Conservation (phyloP, 208 protist genomes). For the Angomonas ambiguus region DNA sequence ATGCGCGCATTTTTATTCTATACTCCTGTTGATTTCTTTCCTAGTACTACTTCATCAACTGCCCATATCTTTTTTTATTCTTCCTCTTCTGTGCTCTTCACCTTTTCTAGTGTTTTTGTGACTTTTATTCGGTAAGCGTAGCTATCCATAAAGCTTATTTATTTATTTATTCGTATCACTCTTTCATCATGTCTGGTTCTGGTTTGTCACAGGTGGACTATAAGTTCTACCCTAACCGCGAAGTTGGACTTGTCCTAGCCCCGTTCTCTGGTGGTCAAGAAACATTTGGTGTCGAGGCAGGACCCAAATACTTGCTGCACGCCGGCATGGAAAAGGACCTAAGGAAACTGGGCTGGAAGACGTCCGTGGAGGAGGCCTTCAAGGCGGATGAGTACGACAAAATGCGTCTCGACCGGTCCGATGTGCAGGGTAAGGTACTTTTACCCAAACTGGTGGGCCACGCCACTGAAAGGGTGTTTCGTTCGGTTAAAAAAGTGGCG, state of each 20-base stretch:
- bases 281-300: conserved; percentile 38
- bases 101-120: conserved; percentile 2
- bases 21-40: not conserved
- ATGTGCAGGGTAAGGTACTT: conserved; percentile 29
- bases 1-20: too few species aligned
- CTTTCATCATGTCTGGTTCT: not conserved
- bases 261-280: conserved; percentile 44
- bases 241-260: conserved; percentile 36
- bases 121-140: not conserved
- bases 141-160: not conserved
- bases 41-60: not conserved
- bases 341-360: conserved; percentile 35
- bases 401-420: conserved; percentile 20
- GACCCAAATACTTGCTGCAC: conserved; percentile 37
- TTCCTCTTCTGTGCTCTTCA: not conserved
- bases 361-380: conserved; percentile 22
- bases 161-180: too few species aligned
- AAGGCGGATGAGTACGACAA: conserved; percentile 28
- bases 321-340: conserved; percentile 33
- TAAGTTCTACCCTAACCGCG: conserved; percentile 42
- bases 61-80: not conserved
- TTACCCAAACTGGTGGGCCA: conserved; percentile 26
- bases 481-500: conserved; percentile 32
- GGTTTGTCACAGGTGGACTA: conserved; percentile 17
- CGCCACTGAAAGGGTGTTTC: conserved; percentile 32